Percentiles rank a stretch among this genome's conserved stretches.
phyloP scores from a whole-genome alignment of 202 grass and related monocot genomes.

The Schoenoplectus triqueter region DNA sequence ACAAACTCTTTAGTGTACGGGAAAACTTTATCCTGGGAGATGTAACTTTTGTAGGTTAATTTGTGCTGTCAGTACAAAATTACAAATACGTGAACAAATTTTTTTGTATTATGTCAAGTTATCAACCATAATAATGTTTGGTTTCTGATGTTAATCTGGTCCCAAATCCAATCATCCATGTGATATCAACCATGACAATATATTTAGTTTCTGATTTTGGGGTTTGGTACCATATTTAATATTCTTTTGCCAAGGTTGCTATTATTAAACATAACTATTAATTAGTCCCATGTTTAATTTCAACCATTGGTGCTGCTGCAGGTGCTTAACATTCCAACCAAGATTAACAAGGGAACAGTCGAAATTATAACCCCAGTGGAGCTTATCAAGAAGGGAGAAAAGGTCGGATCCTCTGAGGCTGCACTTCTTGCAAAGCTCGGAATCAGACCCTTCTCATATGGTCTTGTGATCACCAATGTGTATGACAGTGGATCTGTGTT shows the following conservation, averaged over 20 bases:
- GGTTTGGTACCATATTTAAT: neutral
- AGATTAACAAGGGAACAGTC: slow-evolving; percentile 50
- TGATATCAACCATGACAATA: neutral
- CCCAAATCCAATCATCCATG: neutral
- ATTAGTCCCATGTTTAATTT: neutral
- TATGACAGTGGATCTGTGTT: slow-evolving; percentile 48
- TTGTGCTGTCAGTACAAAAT: neutral
- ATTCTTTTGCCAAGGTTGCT: neutral
- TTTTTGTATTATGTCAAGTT: neutral
- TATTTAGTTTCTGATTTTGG: too few species aligned
- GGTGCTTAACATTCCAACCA: slow-evolving; percentile 48
- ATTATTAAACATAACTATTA: neutral
- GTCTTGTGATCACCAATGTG: slow-evolving; percentile 39
- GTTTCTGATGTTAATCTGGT: too few species aligned
- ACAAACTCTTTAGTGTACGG: neutral
- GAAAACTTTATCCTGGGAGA: neutral
- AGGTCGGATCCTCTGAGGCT: slow-evolving; percentile 46
- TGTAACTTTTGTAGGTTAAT: neutral
- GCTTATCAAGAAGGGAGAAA: slow-evolving; percentile 47
- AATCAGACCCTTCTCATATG: slow-evolving; percentile 50
- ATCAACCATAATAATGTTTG: neutral
- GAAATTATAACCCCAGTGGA: slow-evolving; percentile 49
- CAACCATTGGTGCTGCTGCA: slow-evolving; percentile 1
- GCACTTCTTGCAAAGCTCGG: slow-evolving; percentile 46
- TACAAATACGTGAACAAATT: neutral